phyloP scores from a whole-genome alignment of 2,329 filamentous ascomycete species.

The Cercospora berteroae region DNA sequence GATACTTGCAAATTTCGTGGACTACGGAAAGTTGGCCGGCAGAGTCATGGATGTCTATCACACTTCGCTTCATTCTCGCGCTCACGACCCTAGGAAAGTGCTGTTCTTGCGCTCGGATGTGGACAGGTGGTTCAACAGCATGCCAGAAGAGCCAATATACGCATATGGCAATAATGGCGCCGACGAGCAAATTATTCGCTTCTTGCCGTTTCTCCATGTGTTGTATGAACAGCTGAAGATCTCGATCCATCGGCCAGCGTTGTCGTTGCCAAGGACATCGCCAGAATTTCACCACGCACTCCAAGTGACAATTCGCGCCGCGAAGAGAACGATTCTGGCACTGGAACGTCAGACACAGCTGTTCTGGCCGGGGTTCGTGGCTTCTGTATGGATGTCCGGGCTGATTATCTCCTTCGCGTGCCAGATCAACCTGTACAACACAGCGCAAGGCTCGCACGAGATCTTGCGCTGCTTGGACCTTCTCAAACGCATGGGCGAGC shows the following conservation, averaged over 20 bases:
- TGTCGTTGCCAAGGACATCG: slow-evolving; percentile 36
- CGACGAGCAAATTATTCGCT: slow-evolving; percentile 23
- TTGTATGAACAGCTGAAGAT: slow-evolving; percentile 39
- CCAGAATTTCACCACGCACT: slow-evolving; percentile 36
- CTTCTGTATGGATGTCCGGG: slow-evolving; percentile 42
- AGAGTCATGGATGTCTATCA: slow-evolving; percentile 29
- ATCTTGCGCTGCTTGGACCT: slow-evolving; percentile 26
- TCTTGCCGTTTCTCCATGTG: slow-evolving; percentile 35
- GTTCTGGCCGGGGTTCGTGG: slow-evolving; percentile 40
- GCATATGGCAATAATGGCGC: slow-evolving; percentile 20
- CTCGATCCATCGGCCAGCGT: slow-evolving; percentile 38
- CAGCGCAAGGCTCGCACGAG: slow-evolving; percentile 27
- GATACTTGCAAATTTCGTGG: slow-evolving; percentile 28
- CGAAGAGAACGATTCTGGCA: slow-evolving; percentile 34
- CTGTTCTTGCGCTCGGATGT: slow-evolving; percentile 28
- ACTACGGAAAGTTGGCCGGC: slow-evolving; percentile 27
- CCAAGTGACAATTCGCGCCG: slow-evolving; percentile 35
- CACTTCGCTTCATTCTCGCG: slow-evolving; percentile 24
- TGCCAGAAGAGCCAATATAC: slow-evolving; percentile 25
- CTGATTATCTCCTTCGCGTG: slow-evolving; percentile 40
- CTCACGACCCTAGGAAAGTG: slow-evolving; percentile 22
- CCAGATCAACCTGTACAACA: slow-evolving; percentile 34
- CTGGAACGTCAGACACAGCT: slow-evolving; percentile 26
- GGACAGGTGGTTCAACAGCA: slow-evolving; percentile 30
- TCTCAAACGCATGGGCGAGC: slow-evolving; percentile 23